Evolutionary conservation across 352 stramenopile species (phyloP).

Genomic region (Phytopythium delawarense): DNA sequence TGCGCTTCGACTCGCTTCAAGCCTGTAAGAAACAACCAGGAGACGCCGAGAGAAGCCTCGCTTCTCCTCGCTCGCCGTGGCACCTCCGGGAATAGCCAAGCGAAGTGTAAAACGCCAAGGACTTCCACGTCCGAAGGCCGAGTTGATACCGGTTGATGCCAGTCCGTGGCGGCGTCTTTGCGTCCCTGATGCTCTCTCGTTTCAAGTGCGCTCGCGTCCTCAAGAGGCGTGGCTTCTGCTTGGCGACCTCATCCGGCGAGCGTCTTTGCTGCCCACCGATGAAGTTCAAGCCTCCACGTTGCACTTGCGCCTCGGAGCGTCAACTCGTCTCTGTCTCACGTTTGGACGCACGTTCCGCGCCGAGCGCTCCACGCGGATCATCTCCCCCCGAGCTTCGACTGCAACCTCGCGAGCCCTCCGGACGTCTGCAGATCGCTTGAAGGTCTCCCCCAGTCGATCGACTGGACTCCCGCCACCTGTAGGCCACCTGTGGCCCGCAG

Average conservation of each 20-base stretch:
- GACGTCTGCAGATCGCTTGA: too few species aligned
- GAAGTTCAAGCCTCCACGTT: background rate
- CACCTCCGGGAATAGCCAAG: too few species aligned
- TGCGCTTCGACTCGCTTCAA: background rate
- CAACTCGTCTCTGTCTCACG: conserved; percentile 2
- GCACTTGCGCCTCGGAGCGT: conserved; percentile 1
- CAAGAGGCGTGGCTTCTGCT: background rate
- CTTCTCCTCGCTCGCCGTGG: background rate
- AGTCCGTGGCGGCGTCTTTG: background rate
- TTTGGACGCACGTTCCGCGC: background rate
- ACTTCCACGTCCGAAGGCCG: background rate
- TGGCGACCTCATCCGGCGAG: background rate
- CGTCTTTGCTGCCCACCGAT: background rate
- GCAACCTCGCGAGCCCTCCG: too few species aligned
- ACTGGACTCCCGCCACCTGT: too few species aligned
- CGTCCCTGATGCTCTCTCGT: background rate
- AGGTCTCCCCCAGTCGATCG: too few species aligned
- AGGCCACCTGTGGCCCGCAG: too few species aligned
- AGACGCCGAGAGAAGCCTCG: background rate
- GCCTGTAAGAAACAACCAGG: background rate
- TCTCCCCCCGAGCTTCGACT: too few species aligned
- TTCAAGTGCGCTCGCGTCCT: background rate
- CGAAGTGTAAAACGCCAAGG: too few species aligned
- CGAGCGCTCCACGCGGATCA: background rate
- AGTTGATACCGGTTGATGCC: background rate